Base-by-base conservation (phyloP, 176 grass and related monocot genomes). In the Luzula sylvatica region DNA sequence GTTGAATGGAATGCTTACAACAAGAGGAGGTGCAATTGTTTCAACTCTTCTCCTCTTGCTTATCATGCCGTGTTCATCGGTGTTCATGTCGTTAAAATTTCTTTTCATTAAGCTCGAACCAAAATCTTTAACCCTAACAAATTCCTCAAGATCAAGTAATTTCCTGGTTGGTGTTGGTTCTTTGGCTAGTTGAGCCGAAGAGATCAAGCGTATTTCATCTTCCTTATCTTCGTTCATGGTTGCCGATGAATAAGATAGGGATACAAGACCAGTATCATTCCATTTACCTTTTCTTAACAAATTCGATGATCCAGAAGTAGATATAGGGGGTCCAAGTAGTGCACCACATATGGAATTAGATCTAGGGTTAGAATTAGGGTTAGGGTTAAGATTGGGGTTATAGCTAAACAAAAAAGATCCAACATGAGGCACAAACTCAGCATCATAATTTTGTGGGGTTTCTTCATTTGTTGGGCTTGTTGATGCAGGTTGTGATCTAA, bases 401-500 rank as follows among this genome's bases (percentile, higher is more conserved):
- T 46, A 29, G 53, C 57, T 45, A 38, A 72, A 75, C 44, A 65
- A 45, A 16, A 35, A 60, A 18, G 68, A 22, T n/a, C 56, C 68
- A 74, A 66, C 55, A 15, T 59, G 69, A 56, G 63, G 55, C 15
- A 20, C 42, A 18, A 22, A 17, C 30, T 42, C 20, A 16, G 60
- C 25, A 35, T 64, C 60, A 22, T 64, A 29, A 50, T 46, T 64
- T 35, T 49, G 60, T 23, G 60, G 41, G 42, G 26, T 27, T 64
- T 64, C 60, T 64, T 71, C 47, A 55, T 54, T 43, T 2, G 43
- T 58, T 48, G 29, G 43, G 23, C 27, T 45, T 8, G 57, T 46
- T 40, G 78, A 82, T 65, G n/a, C n/a, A n/a, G n/a, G n/a, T n/a
- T n/a, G n/a, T n/a, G 61, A 61, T 48, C 77, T 80, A 49, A 88